Conservation (phyloP, 2,329 filamentous ascomycete genomes). For the Penicillium sp. region DNA sequence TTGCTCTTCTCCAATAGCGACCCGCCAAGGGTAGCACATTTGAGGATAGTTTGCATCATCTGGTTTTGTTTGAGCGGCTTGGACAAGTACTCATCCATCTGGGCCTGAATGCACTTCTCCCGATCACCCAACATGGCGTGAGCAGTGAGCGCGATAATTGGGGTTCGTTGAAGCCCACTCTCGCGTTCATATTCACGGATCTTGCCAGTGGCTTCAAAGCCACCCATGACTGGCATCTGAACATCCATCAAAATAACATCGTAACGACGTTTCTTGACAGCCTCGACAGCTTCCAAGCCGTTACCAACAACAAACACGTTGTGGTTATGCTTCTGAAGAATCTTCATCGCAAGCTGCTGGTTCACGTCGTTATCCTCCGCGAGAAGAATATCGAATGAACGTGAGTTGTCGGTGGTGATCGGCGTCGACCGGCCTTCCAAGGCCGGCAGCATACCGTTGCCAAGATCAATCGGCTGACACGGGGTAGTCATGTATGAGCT, state of each 20-base stretch:
- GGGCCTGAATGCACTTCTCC: constrained; percentile 95
- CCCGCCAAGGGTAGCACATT: constrained; percentile 83
- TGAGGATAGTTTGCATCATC: constrained; percentile 95
- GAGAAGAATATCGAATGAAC: constrained; percentile 90
- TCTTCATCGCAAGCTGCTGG: constrained; percentile 92
- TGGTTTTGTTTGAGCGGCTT: constrained; percentile 97
- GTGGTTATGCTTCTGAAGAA: constrained; percentile 88
- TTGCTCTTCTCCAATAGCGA: constrained; percentile 46
- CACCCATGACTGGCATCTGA: constrained; percentile 99
- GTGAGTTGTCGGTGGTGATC: constrained; percentile 86
- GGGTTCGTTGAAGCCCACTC: constrained; percentile 76
- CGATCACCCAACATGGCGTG: constrained; percentile 98
- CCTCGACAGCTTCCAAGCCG: constrained; percentile 86
- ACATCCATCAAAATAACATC: constrained; percentile 99
- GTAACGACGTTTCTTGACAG: constrained; percentile 88
- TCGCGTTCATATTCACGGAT: constrained; percentile 92
- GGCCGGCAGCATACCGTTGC: constrained; percentile 93
- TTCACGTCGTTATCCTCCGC: constrained; percentile 98
- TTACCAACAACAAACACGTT: constrained; percentile 79
- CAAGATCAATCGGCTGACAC: constrained; percentile 88
- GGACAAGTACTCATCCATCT: constrained; percentile 99
- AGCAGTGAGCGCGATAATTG: constrained; percentile 93
- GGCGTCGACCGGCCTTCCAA: constrained; percentile 91
- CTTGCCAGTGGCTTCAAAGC: constrained; percentile 94
- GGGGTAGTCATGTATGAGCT: constrained; percentile 99